Percentiles rank a stretch among this genome's conserved stretches.
phyloP scores from a whole-genome alignment of 2,329 filamentous ascomycete genomes.

The Didymella sp. region DNA sequence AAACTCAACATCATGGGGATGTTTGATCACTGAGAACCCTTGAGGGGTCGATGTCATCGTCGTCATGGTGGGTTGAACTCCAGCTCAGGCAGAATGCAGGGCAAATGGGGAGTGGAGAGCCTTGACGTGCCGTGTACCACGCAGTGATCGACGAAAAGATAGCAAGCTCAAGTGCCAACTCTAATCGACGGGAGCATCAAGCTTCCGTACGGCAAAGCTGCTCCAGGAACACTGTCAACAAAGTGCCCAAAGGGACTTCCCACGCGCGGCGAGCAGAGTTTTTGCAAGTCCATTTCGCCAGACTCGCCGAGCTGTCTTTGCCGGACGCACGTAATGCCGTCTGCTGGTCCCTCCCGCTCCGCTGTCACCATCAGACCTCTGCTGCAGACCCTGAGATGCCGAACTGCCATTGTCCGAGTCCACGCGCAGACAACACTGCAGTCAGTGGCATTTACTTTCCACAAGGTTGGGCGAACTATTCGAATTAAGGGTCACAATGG shows the following conservation, averaged over 20 bases:
- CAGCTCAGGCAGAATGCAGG: conserved; percentile 24
- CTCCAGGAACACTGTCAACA: conserved; percentile 19
- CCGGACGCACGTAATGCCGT: conserved; percentile 20
- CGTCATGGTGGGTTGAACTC: conserved; percentile 11
- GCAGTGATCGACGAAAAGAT: conserved; percentile 29
- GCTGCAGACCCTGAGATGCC: conserved; percentile 10
- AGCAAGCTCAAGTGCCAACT: conserved; percentile 26
- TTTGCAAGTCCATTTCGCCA: conserved; percentile 15
- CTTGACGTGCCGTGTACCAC: conserved; percentile 29
- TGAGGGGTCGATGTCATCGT: conserved; percentile 23
- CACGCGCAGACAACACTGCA: conserved; percentile 12
- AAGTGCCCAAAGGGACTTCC: conserved; percentile 22
- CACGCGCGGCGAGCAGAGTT: conserved; percentile 22
- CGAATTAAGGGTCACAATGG: conserved; percentile 19
- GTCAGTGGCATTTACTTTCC: neutral
- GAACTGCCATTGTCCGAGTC: conserved; percentile 4
- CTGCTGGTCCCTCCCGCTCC: conserved; percentile 21
- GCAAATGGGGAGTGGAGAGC: conserved; percentile 29
- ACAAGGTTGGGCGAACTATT: conserved; percentile 23
- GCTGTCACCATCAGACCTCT: conserved; percentile 21
- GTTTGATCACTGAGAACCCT: conserved; percentile 10
- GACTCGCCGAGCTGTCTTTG: conserved; percentile 19
- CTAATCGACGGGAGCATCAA: conserved; percentile 17
- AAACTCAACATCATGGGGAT: conserved; percentile 3
- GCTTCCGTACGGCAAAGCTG: conserved; percentile 28